phyloP scores from a whole-genome alignment of 371 early-diverging fungal species.

The Rhizopus stolonifer region DNA sequence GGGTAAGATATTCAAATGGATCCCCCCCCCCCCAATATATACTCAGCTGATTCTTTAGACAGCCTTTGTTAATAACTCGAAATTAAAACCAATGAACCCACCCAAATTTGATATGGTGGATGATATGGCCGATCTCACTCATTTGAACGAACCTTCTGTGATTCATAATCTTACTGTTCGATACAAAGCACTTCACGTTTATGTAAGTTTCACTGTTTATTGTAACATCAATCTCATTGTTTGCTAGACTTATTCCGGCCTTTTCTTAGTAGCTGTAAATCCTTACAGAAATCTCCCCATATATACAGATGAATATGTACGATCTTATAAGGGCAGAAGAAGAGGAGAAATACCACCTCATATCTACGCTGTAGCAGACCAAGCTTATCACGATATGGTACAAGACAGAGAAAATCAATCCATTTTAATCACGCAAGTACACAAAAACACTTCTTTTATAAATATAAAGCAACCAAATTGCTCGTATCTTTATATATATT shows the following conservation, averaged over 20 bases:
- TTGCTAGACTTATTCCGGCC: slow-evolving; percentile 96
- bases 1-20: slow-evolving; percentile 63
- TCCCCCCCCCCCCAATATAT: no score
- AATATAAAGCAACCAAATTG: neutral
- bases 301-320: slow-evolving; percentile 86
- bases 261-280: slow-evolving; percentile 99
- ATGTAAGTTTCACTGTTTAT: slow-evolving; percentile 58
- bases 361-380: slow-evolving; percentile 94
- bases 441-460: no score
- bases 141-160: slow-evolving; percentile 99
- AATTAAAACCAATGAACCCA: slow-evolving; percentile 88
- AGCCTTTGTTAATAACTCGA: slow-evolving; percentile 1
- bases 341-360: slow-evolving; percentile 94
- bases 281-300: slow-evolving; percentile 96
- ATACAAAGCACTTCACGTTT: slow-evolving; percentile 90
- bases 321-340: slow-evolving; percentile 83
- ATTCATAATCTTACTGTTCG: slow-evolving; percentile 95
- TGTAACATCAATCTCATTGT: neutral
- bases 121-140: slow-evolving; percentile 98
- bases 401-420: slow-evolving; percentile 96
- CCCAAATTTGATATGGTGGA: slow-evolving; percentile 98
- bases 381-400: slow-evolving; percentile 96
- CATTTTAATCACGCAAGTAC: slow-evolving; percentile 94
- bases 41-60: slow-evolving; percentile 4
- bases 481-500: neutral